These are phyloP conservation scores for Aspergillus bombycis DNA, from an alignment of 2,329 filamentous ascomycete species.

Conservation along the genomic window DNA sequence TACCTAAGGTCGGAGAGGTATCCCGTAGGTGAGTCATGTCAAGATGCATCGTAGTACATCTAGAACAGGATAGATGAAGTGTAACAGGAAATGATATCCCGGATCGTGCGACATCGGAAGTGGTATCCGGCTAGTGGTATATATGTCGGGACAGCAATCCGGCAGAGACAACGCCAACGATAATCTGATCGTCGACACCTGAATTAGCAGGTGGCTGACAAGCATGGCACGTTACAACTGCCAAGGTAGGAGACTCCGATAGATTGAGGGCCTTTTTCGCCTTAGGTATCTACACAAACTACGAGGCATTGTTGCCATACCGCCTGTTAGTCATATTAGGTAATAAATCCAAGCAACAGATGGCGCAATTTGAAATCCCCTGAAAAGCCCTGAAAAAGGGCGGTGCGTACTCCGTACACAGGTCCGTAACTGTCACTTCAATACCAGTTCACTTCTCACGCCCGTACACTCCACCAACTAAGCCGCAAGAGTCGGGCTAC, in stretches of 20 bases:
- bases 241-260: background rate
- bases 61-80: background rate
- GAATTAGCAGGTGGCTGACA: background rate
- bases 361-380: background rate
- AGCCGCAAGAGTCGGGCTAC: background rate
- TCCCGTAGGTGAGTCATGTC: background rate
- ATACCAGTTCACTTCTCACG: background rate
- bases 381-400: background rate
- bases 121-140: background rate
- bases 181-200: background rate
- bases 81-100: background rate
- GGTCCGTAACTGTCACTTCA: background rate
- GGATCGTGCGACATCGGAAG: background rate
- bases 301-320: background rate
- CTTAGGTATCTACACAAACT: background rate
- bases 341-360: background rate
- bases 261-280: background rate
- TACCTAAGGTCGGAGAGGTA: background rate
- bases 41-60: background rate
- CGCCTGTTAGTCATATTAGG: slow-evolving; percentile 6
- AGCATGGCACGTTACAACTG: background rate
- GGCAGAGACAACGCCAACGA: background rate
- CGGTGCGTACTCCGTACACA: background rate
- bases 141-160: background rate
- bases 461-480: background rate